Base-by-base conservation (phyloP, 2,329 filamentous ascomycete genomes). In the Xylariaceae sp. region DNA sequence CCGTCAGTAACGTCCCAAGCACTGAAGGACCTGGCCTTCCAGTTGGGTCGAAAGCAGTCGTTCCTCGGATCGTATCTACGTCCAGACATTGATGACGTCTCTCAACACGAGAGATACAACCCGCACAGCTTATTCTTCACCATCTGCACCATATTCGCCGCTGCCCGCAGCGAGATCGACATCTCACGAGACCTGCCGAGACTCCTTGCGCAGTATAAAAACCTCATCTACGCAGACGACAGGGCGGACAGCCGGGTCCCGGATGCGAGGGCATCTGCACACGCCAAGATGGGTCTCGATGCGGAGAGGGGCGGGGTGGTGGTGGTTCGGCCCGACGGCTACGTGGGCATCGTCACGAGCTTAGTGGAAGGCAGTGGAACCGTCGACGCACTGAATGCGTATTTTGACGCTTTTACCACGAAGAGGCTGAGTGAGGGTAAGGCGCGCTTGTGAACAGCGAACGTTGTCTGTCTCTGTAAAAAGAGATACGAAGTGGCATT, bases 201-300 rank as follows among this genome's bases (percentile, higher is more conserved):
- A 26, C 66, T 88, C 2, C 77, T 96, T 54, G 83, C 81, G 4
- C 79, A 88, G 52, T 96, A 96, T 70, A 78, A 84, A 47, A 86
- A 91, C 64, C 87, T 94, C 64, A 77, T 96, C 37, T 96, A 95
- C 65, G 88, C 90, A 1, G 91, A 96, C 65, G 90, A 96, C 70
- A 78, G 87, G 47, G 85, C 82, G 74, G 88, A 94, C 67, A 76
- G 80, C 43, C 77, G 82, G 5, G 85, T 89, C 0, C 84, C 87
- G 0, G 76, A 86, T 26, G 86, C 88, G 1, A 78, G 77, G 62
- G 89, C 86, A 4, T 79, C 88, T 2, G 89, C 89, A 4, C 91
- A 96, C 71, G 85, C 86, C 42, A 96, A 95, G 78, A 87, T 95
- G 78, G 91, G 91, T 0, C 70, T 96, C 30, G 80, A 87, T 60